Base-by-base conservation (phyloP, 441 rosid genomes). In the Lepidium campestre region DNA sequence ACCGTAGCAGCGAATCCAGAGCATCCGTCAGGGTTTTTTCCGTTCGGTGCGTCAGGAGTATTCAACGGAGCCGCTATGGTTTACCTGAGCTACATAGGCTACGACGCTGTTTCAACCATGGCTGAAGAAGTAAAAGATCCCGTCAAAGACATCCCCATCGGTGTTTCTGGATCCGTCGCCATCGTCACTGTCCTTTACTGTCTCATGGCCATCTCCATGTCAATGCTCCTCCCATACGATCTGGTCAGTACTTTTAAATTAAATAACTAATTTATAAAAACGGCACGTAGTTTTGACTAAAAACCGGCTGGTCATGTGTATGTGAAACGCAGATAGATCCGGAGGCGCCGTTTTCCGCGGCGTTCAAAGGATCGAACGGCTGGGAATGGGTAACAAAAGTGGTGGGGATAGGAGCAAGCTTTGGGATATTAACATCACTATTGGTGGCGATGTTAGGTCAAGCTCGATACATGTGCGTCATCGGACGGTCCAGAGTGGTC, bases 381-480 rank as follows among this genome's bases (percentile, higher is more conserved):
- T 85, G 81, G 87, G 68, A 75, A 31, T 93, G 98, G 98, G 94
- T 83, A 46, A 77, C 93, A 34, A 83, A 78, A 62, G 97, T 87
- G 78, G 90, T 93, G 58, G 98, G 96, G 25, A 85, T 79, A 57
- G 96, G 98, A 75, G 97, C 97, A 18, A 86, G 98, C 71, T 85
- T 93, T 34, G 98, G 98, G 76, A 90, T 93, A 35, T 78, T 88
- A 66, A 90, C 98, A 74, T 93, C 98, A 32, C 74, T 93, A 67
- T 59, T 90, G 76, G 98, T 93, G 74, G 83, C 98, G 9, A 93
- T 93, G 98, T 36, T 93, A 80, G 98, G 98, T n/a, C 98, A 93
- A 71, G 88, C 98, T 47, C 78, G 98, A 35, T 93, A 93, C 89
- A 83, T 93, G 96, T 93, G 97, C 60, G 98, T 93, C n/a, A 90